Evolutionary conservation across 768 basidiomycete species (phyloP).

Genomic region (Chalciporus sphaerocephalus): DNA sequence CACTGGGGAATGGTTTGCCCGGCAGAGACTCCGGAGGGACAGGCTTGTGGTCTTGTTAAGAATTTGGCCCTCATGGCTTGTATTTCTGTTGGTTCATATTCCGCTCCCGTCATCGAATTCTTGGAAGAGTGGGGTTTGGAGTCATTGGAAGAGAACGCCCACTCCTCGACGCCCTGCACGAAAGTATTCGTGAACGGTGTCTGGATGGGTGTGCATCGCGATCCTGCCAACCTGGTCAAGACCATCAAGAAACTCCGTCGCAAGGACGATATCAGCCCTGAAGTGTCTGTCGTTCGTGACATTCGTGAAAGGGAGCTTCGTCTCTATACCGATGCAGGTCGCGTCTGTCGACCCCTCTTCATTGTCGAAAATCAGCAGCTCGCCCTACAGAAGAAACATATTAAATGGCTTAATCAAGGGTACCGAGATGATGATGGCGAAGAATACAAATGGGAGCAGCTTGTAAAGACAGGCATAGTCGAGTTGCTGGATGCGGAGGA

Average conservation of each 20-base stretch:
- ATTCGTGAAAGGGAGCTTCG: conserved; percentile 93
- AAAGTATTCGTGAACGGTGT: conserved; percentile 99
- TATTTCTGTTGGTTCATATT: conserved; percentile 95
- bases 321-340: conserved; percentile 93
- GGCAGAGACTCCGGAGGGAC: conserved; percentile 98
- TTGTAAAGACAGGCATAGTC: conserved; percentile 84
- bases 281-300: conserved; percentile 96
- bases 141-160: conserved; percentile 89
- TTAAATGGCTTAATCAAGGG: conserved; percentile 63
- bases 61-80: conserved; percentile 96
- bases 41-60: conserved; percentile 98
- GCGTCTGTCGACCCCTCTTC: conserved; percentile 95
- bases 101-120: conserved; percentile 96
- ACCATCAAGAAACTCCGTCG: conserved; percentile 90
- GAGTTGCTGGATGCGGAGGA: conserved; percentile 97
- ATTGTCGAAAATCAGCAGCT: conserved; percentile 92
- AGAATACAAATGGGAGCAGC: conserved; percentile 76
- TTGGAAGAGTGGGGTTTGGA: conserved; percentile 98
- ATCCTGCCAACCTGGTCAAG: conserved; percentile 86
- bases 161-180: conserved; percentile 76
- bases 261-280: conserved; percentile 91
- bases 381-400: conserved; percentile 76
- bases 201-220: conserved; percentile 98
- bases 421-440: conserved; percentile 53
- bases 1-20: conserved; percentile 99